Conservation (phyloP, 2,329 filamentous ascomycete genomes). For the Diaporthe velutina region DNA sequence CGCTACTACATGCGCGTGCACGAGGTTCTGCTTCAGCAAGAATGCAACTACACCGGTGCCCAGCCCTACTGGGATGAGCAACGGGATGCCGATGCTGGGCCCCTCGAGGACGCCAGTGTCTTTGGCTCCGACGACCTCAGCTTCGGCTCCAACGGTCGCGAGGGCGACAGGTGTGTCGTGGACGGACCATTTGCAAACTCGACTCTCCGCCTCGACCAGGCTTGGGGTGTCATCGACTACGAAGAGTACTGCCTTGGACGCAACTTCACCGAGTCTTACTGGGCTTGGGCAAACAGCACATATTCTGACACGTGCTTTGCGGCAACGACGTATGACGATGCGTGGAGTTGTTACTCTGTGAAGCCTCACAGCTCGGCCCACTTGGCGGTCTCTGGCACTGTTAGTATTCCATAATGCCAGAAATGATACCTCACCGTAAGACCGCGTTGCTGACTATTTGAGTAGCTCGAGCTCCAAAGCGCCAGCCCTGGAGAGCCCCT, state of each 20-base stretch:
- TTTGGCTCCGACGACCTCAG: constrained; percentile 44
- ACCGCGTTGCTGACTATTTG: background rate
- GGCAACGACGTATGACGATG: constrained; percentile 37
- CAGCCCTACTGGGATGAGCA: constrained; percentile 53
- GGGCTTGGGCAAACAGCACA: constrained; percentile 26
- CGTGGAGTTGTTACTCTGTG: constrained; percentile 43
- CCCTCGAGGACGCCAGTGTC: constrained; percentile 45
- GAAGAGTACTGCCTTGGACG: constrained; percentile 31
- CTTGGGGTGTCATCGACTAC: constrained; percentile 14
- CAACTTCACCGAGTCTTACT: constrained; percentile 11
- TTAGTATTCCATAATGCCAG: background rate
- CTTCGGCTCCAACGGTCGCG: constrained; percentile 47
- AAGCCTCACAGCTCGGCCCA: constrained; percentile 45
- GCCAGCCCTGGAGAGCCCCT: constrained; percentile 50
- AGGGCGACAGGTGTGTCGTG: constrained; percentile 49
- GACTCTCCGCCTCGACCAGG: constrained; percentile 43
- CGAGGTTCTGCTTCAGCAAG: constrained; percentile 48
- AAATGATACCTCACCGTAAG: background rate
- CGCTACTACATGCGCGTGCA: constrained; percentile 50
- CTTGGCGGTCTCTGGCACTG: constrained; percentile 41
- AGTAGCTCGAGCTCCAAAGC: constrained; percentile 40
- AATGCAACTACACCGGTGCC: constrained; percentile 47
- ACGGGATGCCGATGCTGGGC: constrained; percentile 45
- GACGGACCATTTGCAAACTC: constrained; percentile 52
- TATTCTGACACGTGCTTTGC: constrained; percentile 28